These are phyloP conservation scores for Sarcomyxa edulis DNA, from an alignment of 768 basidiomycete species.

Conservation along the genomic window DNA sequence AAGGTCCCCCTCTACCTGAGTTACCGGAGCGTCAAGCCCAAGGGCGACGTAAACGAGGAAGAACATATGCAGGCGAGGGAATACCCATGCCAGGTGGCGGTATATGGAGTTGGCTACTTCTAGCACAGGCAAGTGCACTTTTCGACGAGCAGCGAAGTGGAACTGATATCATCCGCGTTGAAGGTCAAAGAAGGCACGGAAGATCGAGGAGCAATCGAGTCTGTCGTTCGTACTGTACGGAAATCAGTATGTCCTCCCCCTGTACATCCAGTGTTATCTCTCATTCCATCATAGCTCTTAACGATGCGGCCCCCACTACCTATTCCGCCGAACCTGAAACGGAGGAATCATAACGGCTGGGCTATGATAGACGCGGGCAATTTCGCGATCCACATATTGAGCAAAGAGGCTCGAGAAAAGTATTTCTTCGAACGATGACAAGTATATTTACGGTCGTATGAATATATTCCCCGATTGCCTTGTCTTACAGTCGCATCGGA, in stretches of 20 bases:
- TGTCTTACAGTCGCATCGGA: too few species aligned
- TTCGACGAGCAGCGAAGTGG: too few species aligned
- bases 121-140: conserved; percentile 67
- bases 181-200: conserved; percentile 86
- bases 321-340: conserved; percentile 60
- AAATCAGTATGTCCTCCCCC: conserved; percentile 51
- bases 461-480: too few species aligned
- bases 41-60: conserved; percentile 59
- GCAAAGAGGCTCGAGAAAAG: conserved; percentile 57
- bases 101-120: conserved; percentile 74
- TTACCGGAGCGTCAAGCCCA: conserved; percentile 52
- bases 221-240: conserved; percentile 62
- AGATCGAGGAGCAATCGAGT: conserved; percentile 71
- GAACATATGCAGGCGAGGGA: conserved; percentile 65
- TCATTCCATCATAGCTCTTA: conserved; percentile 40
- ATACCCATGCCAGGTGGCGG: conserved; percentile 43
- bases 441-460: too few species aligned
- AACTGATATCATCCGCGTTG: too few species aligned
- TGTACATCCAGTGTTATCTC: background rate
- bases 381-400: conserved; percentile 76
- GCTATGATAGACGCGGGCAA: conserved; percentile 79
- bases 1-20: conserved; percentile 43
- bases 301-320: conserved; percentile 50
- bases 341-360: conserved; percentile 66
- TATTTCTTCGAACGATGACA: conserved; percentile 44